phyloP scores from a whole-genome alignment of 805 yeast genomes.

The Jamesozyma jinghongensis region DNA sequence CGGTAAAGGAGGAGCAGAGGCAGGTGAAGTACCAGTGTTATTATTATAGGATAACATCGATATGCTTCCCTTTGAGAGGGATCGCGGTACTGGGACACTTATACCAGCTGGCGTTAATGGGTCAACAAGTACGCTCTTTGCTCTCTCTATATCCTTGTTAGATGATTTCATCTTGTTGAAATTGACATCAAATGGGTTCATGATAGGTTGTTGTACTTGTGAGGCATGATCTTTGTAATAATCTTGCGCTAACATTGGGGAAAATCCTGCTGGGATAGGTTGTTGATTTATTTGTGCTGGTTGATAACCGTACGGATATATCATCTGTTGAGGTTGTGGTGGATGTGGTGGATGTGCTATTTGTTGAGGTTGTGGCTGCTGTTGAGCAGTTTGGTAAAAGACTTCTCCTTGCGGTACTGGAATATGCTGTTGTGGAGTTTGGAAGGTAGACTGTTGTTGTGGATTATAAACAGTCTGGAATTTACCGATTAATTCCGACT shows the following conservation, averaged over 20 bases:
- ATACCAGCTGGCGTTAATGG: slow-evolving; percentile 8
- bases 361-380: neutral
- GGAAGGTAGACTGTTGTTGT: neutral
- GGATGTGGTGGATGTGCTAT: slow-evolving; percentile 31
- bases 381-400: neutral
- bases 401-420: neutral
- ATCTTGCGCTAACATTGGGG: no score
- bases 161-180: neutral
- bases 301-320: no score
- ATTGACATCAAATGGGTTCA: slow-evolving; percentile 17
- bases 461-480: neutral
- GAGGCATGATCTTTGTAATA: neutral
- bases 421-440: neutral
- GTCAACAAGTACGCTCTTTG: slow-evolving; percentile 17
- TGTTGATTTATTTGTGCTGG: slow-evolving; percentile 9
- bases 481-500: neutral
- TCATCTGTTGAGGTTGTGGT: slow-evolving; percentile 29
- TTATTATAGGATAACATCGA: no score
- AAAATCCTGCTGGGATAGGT: slow-evolving; percentile 4
- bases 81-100: neutral
- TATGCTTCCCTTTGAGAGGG: no score
- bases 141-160: slow-evolving; percentile 13
- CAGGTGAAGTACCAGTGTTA: neutral
- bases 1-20: neutral
- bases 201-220: slow-evolving; percentile 11